phyloP scores from a whole-genome alignment of 805 yeast species.

The Ogataea chonburiensis region DNA sequence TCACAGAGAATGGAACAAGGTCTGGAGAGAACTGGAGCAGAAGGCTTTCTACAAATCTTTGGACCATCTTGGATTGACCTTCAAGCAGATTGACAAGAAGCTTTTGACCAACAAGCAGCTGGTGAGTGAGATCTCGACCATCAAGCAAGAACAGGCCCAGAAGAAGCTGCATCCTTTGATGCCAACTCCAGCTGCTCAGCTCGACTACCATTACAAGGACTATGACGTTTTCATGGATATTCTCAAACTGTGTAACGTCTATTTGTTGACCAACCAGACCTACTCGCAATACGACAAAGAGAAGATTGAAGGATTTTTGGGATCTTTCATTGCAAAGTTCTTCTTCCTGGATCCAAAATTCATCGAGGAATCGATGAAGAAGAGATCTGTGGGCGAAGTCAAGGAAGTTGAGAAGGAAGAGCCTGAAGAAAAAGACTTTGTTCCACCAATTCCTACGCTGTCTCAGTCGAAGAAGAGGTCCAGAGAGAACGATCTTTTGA shows the following conservation, averaged over 20 bases:
- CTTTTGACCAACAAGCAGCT: slow-evolving; percentile 84
- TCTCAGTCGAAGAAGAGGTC: slow-evolving; percentile 44
- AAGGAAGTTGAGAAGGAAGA: slow-evolving; percentile 24
- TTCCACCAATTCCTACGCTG: slow-evolving; percentile 22
- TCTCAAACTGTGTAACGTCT: slow-evolving; percentile 61
- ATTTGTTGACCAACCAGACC: slow-evolving; percentile 63
- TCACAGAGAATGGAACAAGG: slow-evolving; percentile 97
- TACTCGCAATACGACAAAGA: slow-evolving; percentile 83
- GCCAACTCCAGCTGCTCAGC: slow-evolving; percentile 77
- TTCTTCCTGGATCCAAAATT: slow-evolving; percentile 57
- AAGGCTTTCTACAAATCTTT: slow-evolving; percentile 89
- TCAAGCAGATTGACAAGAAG: slow-evolving; percentile 95
- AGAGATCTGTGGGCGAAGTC: slow-evolving; percentile 33
- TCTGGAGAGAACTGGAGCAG: slow-evolving; percentile 98
- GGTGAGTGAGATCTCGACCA: slow-evolving; percentile 87
- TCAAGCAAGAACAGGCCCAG: slow-evolving; percentile 86
- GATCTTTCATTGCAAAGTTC: slow-evolving; percentile 67
- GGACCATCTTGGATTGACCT: slow-evolving; percentile 93
- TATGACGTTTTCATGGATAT: slow-evolving; percentile 71
- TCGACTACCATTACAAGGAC: slow-evolving; percentile 62
- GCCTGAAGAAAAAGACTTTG: slow-evolving; percentile 24
- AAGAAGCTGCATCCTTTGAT: slow-evolving; percentile 83
- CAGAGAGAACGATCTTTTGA: slow-evolving; percentile 56
- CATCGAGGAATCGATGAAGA: slow-evolving; percentile 41
- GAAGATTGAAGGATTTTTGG: slow-evolving; percentile 66